A percentile compares a stretch with the other conserved stretches of the same genome.
These are phyloP conservation scores for Parasitella parasitica DNA, from an alignment of 371 early-diverging fungal species.

Conservation along the genomic window DNA sequence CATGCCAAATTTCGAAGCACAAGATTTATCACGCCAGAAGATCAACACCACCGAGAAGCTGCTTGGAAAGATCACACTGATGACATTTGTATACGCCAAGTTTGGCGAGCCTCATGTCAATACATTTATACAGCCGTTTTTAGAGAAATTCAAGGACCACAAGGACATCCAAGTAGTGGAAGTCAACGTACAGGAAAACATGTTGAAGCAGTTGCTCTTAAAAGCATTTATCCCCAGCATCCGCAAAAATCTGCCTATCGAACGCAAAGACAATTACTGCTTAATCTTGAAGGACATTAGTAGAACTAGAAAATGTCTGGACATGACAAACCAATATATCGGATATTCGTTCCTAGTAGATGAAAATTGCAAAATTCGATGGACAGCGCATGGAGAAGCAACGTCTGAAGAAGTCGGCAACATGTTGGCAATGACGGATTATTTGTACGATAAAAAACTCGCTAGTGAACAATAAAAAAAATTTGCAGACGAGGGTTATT, in stretches of 20 bases:
- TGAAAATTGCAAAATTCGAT: slow-evolving; percentile 69
- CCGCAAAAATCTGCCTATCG: slow-evolving; percentile 55
- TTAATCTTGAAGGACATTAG: slow-evolving; percentile 63
- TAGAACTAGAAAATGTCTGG: slow-evolving; percentile 53
- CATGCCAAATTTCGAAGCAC: slow-evolving; percentile 72
- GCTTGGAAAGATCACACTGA: slow-evolving; percentile 56
- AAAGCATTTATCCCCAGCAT: slow-evolving; percentile 63
- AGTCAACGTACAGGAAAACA: slow-evolving; percentile 64
- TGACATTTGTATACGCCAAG: slow-evolving; percentile 69
- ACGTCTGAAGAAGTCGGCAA: slow-evolving; percentile 64
- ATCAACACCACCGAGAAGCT: slow-evolving; percentile 60
- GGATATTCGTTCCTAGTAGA: slow-evolving; percentile 85
- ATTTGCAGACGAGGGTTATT: slow-evolving; percentile 1
- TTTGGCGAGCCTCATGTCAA: slow-evolving; percentile 74
- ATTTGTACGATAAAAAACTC: slow-evolving; percentile 32
- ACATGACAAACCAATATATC: slow-evolving; percentile 73
- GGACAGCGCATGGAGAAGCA: slow-evolving; percentile 85
- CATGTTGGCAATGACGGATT: slow-evolving; percentile 53
- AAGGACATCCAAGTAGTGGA: slow-evolving; percentile 42
- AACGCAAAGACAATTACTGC: slow-evolving; percentile 63
- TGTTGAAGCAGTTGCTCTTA: slow-evolving; percentile 62
- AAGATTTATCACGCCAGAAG: slow-evolving; percentile 49
- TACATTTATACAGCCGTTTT: slow-evolving; percentile 56
- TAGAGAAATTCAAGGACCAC: slow-evolving; percentile 36
- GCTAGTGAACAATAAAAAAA: slow-evolving; percentile 5